phyloP scores from a whole-genome alignment of 371 early-diverging fungal species.

The Thermomucor indicae-seudaticae region DNA sequence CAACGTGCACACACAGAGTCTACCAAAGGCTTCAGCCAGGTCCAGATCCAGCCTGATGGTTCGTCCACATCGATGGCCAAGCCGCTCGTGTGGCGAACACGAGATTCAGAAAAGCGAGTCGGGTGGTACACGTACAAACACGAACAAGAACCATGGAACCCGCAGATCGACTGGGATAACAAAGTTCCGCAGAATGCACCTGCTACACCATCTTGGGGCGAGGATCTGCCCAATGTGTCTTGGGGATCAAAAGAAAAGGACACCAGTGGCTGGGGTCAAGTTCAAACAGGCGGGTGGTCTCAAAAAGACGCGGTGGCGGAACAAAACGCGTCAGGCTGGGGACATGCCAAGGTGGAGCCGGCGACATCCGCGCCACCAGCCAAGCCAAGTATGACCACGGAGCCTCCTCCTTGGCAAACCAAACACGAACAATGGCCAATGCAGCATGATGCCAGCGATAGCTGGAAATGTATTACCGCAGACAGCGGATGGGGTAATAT shows the following conservation, averaged over 20 bases:
- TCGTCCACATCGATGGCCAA: neutral
- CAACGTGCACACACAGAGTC: neutral
- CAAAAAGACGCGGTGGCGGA: no score
- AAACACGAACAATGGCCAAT: no score
- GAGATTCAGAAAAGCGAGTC: conserved; percentile 1
- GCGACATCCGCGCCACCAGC: no score
- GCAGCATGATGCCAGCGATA: no score
- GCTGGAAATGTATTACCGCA: no score
- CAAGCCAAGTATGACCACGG: no score
- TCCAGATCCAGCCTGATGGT: neutral
- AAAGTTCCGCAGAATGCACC: neutral
- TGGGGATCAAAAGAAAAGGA: no score
- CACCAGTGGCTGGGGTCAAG: neutral
- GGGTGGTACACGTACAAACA: conserved; percentile 19
- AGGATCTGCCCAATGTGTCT: conserved; percentile 6
- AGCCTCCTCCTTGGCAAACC: no score
- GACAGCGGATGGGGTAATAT: no score
- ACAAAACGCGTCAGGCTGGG: no score
- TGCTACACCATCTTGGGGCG: conserved; percentile 11
- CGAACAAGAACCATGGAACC: conserved; percentile 16
- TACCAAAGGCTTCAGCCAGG: neutral
- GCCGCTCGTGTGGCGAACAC: neutral
- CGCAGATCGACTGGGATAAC: conserved; percentile 16
- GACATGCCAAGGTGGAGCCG: no score
- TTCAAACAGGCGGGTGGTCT: no score